These are phyloP conservation scores for Ogataea dorogensis DNA, from an alignment of 805 yeast genomes.

Conservation along the genomic window DNA sequence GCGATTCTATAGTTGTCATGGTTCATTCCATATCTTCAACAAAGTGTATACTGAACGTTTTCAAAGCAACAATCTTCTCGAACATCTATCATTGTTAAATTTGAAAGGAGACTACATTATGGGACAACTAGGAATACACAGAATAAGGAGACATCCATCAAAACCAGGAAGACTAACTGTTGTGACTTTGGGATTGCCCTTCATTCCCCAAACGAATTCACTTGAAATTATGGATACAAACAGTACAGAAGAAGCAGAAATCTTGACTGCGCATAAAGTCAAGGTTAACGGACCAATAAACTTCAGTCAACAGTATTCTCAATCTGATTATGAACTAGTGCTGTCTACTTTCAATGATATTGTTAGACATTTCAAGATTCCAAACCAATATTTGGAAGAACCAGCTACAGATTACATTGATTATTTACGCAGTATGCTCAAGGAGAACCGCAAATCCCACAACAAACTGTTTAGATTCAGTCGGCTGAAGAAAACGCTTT, in stretches of 20 bases:
- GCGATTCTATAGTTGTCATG: conserved; percentile 18
- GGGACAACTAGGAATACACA: conserved; percentile 25
- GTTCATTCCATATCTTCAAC: conserved; percentile 15
- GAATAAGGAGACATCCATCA: conserved; percentile 16
- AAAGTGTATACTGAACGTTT: conserved; percentile 8
- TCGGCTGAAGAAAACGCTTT: conserved; percentile 6
- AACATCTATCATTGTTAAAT: conserved; percentile 20
- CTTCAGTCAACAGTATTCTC: conserved; percentile 4
- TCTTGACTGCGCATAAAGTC: conserved; percentile 3
- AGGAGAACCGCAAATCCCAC: conserved; percentile 11
- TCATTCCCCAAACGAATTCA: conserved; percentile 1
- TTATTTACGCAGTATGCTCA: conserved; percentile 17
- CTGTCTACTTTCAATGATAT: conserved; percentile 19
- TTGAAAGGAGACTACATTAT: conserved; percentile 26
- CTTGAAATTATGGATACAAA: neutral
- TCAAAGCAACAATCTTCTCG: conserved; percentile 10
- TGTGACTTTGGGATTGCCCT: conserved; percentile 6
- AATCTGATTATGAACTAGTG: conserved; percentile 9
- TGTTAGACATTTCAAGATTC: conserved; percentile 26
- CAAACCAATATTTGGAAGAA: conserved; percentile 22
- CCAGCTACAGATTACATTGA: conserved; percentile 23
- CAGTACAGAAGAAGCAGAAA: neutral
- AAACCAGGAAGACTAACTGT: conserved; percentile 3
- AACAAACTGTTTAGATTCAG: conserved; percentile 5
- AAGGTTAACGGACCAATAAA: conserved; percentile 14